phyloP scores from a whole-genome alignment of 805 yeast genomes.

The Sugiyamaella chiloensis region DNA sequence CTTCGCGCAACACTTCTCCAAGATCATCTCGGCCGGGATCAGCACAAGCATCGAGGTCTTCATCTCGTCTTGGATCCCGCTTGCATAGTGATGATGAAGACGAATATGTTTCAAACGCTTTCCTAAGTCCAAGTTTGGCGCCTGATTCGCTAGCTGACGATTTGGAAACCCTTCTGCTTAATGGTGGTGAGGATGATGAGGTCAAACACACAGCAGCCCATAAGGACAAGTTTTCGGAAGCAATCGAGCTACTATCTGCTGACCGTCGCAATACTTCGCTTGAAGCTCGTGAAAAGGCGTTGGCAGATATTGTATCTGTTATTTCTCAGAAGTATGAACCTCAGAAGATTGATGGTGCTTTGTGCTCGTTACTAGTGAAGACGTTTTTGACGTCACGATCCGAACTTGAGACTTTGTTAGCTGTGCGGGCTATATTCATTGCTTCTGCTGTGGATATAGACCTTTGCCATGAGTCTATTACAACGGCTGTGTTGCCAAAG shows the following conservation, averaged over 20 bases:
- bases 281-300: constrained; percentile 34
- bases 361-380: constrained; percentile 22
- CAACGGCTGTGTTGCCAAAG: constrained; percentile 19
- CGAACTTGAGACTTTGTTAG: constrained; percentile 30
- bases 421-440: constrained; percentile 29
- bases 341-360: constrained; percentile 20
- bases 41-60: constrained; percentile 18
- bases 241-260: constrained; percentile 27
- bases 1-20: constrained; percentile 11
- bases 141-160: constrained; percentile 20
- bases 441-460: constrained; percentile 29
- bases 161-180: constrained; percentile 16
- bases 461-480: constrained; percentile 22
- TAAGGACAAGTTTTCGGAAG: constrained; percentile 21
- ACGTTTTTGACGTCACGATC: constrained; percentile 28
- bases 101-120: constrained; percentile 22
- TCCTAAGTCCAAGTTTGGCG: constrained; percentile 16
- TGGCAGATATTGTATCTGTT: constrained; percentile 27
- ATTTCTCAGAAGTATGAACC: constrained; percentile 34
- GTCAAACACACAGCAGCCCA: constrained; percentile 10
- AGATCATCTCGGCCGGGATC: constrained; percentile 14
- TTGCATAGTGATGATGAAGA: constrained; percentile 19
- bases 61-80: constrained; percentile 18
- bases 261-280: constrained; percentile 32
- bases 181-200: constrained; percentile 11